These are phyloP conservation scores for Trametes maxima DNA, from an alignment of 768 basidiomycete species.

Conservation along the genomic window DNA sequence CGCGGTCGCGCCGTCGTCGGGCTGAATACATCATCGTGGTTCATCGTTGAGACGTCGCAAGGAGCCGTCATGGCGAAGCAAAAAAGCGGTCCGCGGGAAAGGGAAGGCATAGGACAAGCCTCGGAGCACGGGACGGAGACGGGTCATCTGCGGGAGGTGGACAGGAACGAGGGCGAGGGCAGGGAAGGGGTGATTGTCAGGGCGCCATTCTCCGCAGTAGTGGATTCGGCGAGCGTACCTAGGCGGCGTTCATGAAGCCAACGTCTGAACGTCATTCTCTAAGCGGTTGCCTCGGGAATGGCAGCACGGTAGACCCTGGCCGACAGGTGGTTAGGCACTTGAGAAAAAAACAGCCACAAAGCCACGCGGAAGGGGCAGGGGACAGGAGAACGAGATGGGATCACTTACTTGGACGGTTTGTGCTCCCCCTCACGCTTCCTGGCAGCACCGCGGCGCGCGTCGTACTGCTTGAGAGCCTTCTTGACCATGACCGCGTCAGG, in stretches of 20 bases:
- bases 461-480: constrained; percentile 23
- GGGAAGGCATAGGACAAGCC: constrained; percentile 9
- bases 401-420: constrained; percentile 23
- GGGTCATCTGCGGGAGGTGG: background rate
- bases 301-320: constrained; percentile 12
- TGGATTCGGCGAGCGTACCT: constrained; percentile 4
- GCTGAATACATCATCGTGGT: constrained; percentile 3
- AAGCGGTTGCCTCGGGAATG: constrained; percentile 9
- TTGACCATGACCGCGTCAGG: constrained; percentile 13
- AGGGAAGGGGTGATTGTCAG: background rate
- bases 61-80: background rate
- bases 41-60: constrained; percentile 4
- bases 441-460: constrained; percentile 13
- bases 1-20: background rate
- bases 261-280: background rate
- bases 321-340: background rate
- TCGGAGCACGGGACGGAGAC: constrained; percentile 5
- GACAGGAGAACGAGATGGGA: background rate
- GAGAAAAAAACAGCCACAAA: background rate
- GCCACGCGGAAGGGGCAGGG: background rate
- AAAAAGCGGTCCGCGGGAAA: background rate
- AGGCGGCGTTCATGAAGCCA: background rate
- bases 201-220: background rate
- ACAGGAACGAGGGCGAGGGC: too few species aligned
- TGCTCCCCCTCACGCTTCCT: constrained; percentile 16